These are phyloP conservation scores for Magnaporthiopsis poae DNA, from an alignment of 2,329 filamentous ascomycete species.

Conservation along the genomic window DNA sequence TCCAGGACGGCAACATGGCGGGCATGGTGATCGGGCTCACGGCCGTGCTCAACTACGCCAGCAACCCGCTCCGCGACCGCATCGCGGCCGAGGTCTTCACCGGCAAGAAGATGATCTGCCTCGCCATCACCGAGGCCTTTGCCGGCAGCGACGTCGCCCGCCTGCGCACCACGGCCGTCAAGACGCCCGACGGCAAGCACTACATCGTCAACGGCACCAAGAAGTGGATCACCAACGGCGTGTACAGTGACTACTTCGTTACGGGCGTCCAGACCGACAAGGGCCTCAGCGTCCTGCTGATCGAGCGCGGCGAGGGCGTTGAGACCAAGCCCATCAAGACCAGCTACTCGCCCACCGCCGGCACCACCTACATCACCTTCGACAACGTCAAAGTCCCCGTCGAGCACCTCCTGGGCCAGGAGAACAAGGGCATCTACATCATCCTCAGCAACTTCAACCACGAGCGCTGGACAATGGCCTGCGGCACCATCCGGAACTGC, in stretches of 20 bases:
- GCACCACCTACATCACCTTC: constrained; percentile 70
- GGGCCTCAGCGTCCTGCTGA: constrained; percentile 66
- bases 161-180: constrained; percentile 66
- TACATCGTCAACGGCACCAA: constrained; percentile 66
- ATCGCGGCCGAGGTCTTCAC: constrained; percentile 64
- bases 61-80: constrained; percentile 54
- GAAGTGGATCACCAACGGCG: constrained; percentile 77
- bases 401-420: constrained; percentile 66
- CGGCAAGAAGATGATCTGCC: constrained; percentile 78
- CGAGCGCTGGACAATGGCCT: constrained; percentile 69
- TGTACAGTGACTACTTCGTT: constrained; percentile 75
- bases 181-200: constrained; percentile 64
- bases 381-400: constrained; percentile 80
- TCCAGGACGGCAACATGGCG: constrained; percentile 78
- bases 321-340: constrained; percentile 74
- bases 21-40: constrained; percentile 78
- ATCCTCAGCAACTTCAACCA: constrained; percentile 86
- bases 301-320: constrained; percentile 63
- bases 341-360: constrained; percentile 68
- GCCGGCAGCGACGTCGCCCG: constrained; percentile 75
- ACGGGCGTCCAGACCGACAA: constrained; percentile 70
- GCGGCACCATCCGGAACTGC: constrained; percentile 52
- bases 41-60: constrained; percentile 67
- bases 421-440: constrained; percentile 77
- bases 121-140: constrained; percentile 83